Conservation (phyloP, 129 eudicot genomes). For the Arctium minus region DNA sequence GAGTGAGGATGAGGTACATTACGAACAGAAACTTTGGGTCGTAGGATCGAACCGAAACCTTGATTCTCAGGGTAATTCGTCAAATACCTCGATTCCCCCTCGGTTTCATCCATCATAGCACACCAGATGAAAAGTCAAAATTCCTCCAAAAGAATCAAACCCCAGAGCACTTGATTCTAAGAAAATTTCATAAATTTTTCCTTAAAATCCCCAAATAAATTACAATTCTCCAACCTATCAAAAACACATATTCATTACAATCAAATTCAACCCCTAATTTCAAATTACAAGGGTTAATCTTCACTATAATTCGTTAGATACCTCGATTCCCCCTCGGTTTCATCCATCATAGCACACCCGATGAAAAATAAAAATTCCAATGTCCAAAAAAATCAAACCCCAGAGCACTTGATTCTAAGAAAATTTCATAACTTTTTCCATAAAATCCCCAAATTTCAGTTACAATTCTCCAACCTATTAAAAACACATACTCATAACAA, state of each 20-base stretch:
- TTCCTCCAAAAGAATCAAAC: neutral
- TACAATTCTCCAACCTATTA: neutral
- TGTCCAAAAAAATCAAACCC: neutral
- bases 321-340: slow-evolving; percentile 37
- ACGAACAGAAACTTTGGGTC: slow-evolving; percentile 29
- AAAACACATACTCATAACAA: neutral
- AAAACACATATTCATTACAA: neutral
- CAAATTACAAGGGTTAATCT: neutral
- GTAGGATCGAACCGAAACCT: slow-evolving; percentile 32
- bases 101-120: slow-evolving; percentile 47
- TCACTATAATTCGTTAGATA: slow-evolving; percentile 20
- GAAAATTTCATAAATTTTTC: neutral
- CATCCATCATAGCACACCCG: slow-evolving; percentile 45
- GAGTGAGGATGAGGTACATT: slow-evolving; percentile 25
- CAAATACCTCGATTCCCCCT: slow-evolving; percentile 37
- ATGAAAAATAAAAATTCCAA: neutral
- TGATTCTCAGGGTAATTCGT: slow-evolving; percentile 25
- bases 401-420: neutral
- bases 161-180: neutral
- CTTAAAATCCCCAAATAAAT: neutral
- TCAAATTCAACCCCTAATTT: neutral
- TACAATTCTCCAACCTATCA: neutral
- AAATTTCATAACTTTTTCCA: neutral
- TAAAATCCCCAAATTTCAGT: neutral
- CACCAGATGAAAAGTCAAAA: slow-evolving; percentile 1